Evolutionary conservation across 345 rosid species (phyloP).

Genomic region (Angophora floribunda): DNA sequence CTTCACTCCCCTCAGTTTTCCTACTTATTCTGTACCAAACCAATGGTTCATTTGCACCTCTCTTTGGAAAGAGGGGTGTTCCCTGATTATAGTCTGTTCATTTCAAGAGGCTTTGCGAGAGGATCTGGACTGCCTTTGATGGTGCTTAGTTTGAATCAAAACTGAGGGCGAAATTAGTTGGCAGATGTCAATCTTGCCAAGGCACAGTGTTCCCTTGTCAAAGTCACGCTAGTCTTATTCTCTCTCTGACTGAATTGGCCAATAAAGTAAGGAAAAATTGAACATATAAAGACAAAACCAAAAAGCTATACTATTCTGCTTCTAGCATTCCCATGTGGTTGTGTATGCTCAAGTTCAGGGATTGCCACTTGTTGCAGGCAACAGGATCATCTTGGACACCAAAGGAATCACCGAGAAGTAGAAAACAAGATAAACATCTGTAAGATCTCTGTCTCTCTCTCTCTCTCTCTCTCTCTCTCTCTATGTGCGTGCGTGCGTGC

Average conservation of each 20-base stretch:
- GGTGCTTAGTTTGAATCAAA: not conserved
- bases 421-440: slow-evolving; percentile 37
- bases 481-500: accelerated
- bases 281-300: not conserved
- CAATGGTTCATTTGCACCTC: not conserved
- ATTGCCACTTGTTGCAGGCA: slow-evolving; percentile 25
- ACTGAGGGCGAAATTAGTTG: not conserved
- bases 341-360: not conserved
- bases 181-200: not conserved
- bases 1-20: not conserved
- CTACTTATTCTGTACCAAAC: not conserved
- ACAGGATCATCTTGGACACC: slow-evolving; percentile 24
- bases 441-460: slow-evolving; percentile 16
- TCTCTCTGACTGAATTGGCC: not conserved
- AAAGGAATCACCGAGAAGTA: slow-evolving; percentile 42
- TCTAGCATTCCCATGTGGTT: not conserved
- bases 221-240: not conserved
- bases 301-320: not conserved
- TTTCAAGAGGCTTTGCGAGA: not conserved
- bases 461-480: not conserved
- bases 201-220: not conserved
- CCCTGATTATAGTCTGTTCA: not conserved
- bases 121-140: not conserved
- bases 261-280: not conserved
- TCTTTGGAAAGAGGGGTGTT: not conserved